Base-by-base conservation (phyloP, 345 rosid species). In the Corymbia maculata region DNA sequence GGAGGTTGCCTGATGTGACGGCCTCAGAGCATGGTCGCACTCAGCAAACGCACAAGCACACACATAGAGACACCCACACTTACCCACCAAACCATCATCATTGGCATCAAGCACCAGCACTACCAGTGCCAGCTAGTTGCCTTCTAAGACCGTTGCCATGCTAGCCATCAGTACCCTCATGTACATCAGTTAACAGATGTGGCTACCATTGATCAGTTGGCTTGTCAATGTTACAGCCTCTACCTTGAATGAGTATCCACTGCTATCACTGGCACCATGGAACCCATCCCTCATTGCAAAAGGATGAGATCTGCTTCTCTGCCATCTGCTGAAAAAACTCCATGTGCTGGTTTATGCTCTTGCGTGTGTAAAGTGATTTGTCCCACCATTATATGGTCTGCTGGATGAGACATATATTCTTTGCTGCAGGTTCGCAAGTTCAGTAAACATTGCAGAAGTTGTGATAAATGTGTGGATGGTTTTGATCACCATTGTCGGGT, bases 401-500 rank as follows among this genome's bases (percentile, higher is more conserved):
- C 5, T 52, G 47, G 10, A 47, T 52, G 61, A 85, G 87, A 28
- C 59, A 79, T 26, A 85, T 66, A 50, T 13, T 59, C 64, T 50
- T 32, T 86, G 79, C 82, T 92, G 90, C 95, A 97, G 99, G 99
- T 97, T 47, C 98, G 98, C 85, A 95, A 94, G 92, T 97, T 94
- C 90, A 97, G 99, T 93, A 97, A 97, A 91, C 99, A 97, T 85
- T 97, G 99, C 91, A 93, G 98, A 89, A 97, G 98, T 90, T 97
- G 99, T 85, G 99, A 97, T 91, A 97, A 97, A 92, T 97, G 99
- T 88, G 99, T 98, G 36, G 98, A 97, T 93, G 96, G 97, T 88
- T 98, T 98, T 88, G 99, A 97, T 94, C 99, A 98, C 90, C 99
- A 98, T 89, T 98, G 99, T 88, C 95, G 98, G 94, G 99, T 97